phyloP scores from a whole-genome alignment of 345 rosid species.

The Bretschneidera sinensis region DNA sequence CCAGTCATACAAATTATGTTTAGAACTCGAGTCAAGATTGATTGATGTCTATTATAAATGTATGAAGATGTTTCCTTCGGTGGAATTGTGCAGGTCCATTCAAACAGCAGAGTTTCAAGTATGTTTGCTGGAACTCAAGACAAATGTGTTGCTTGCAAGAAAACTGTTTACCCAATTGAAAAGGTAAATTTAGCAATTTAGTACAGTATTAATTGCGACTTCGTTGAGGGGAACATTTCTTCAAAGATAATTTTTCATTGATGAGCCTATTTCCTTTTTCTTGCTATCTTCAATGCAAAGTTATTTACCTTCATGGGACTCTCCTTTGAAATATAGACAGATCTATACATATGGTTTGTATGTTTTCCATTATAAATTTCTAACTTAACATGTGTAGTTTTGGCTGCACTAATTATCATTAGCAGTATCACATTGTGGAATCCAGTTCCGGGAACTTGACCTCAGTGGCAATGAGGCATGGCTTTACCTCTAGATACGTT shows the following conservation, averaged over 20 bases:
- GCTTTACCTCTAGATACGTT: neutral
- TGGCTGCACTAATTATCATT: no score
- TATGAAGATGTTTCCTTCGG: neutral
- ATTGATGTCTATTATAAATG: neutral
- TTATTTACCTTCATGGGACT: no score
- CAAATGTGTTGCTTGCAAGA: slow-evolving; percentile 68
- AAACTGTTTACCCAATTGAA: slow-evolving; percentile 72
- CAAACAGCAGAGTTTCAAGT: slow-evolving; percentile 48
- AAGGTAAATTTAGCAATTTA: slow-evolving; percentile 32
- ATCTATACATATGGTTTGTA: neutral
- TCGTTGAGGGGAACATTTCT: no score
- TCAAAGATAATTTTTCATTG: no score
- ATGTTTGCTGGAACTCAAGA: slow-evolving; percentile 80
- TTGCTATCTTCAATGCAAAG: no score
- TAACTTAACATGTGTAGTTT: no score
- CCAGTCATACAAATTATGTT: neutral
- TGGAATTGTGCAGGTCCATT: neutral
- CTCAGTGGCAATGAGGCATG: neutral
- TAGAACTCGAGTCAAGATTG: neutral
- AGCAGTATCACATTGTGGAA: no score
- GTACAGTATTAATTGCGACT: neutral
- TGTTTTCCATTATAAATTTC: neutral
- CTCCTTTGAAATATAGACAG: neutral
- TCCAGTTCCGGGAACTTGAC: neutral
- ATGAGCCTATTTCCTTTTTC: no score